Evolutionary conservation across 2,329 filamentous ascomycete genomes (phyloP), one percentile per base, ranked within the genome.

Genomic region (Fusarium falciforme): DNA sequence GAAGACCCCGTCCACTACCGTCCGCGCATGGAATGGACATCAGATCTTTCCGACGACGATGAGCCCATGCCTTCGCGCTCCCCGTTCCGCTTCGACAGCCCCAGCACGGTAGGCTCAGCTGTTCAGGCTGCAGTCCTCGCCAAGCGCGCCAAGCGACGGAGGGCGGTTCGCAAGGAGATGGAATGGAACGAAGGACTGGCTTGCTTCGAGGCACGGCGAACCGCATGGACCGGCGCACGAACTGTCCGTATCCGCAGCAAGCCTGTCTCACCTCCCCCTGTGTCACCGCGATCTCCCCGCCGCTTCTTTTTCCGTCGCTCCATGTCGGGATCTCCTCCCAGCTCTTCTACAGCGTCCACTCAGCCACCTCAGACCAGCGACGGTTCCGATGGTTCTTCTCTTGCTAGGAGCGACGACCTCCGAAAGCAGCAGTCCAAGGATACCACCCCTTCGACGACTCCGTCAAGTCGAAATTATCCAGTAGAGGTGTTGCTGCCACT

Each of bases 181-280:
- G 81, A 85, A 33, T 97, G 93, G 92, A 98, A 98, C 78, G 87
- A 92, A 40, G 96, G 96, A 0, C 81, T 98, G 66, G 89, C 91
- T n/a, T 93, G 93, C 80, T 98, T 94, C 83, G 89, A 92, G 68
- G 89, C 92, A 33, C 87, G 94, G 67, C 89, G 95, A 58, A 91
- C 98, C 83, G 91, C 91, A 8, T 98, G 96, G 96, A 96, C 95
- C 1, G 92, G 93, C 35, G 95, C 94, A 35, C 89, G 89, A 72
- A 88, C 85, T 12, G 89, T 88, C 38, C 87, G 87, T 55, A 81
- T 90, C 55, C 87, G 87, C 66, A 84, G 85, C 44, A 89, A 88
- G 74, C 82, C 85, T 6, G 67, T 69, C 9, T 64, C 84, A 1
- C 79, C 83, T 6, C 84, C 85, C 6, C 82, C 85, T 3, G 81